Conservation (phyloP, 2,329 filamentous ascomycete genomes). For the Nectriaceae sp. region DNA sequence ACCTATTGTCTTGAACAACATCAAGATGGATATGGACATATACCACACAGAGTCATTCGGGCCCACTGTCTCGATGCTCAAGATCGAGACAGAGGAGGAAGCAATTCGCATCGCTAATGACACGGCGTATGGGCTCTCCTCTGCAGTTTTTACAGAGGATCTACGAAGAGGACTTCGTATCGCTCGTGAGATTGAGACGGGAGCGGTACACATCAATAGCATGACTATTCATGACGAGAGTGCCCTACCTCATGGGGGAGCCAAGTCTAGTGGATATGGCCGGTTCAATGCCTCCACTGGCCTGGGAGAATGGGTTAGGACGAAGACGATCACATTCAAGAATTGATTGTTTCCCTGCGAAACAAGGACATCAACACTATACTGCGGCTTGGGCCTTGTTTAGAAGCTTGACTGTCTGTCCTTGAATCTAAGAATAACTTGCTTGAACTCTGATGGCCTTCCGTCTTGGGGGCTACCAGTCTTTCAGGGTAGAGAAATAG, state of each 20-base stretch:
- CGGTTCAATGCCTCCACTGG: slow-evolving; percentile 57
- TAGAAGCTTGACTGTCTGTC: too few species aligned
- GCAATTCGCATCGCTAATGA: slow-evolving; percentile 77
- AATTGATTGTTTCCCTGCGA: slow-evolving; percentile 21
- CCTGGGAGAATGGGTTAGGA: slow-evolving; percentile 62
- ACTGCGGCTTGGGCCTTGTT: neutral
- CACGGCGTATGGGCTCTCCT: slow-evolving; percentile 74
- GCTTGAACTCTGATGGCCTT: too few species aligned
- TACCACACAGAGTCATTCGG: slow-evolving; percentile 78
- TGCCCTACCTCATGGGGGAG: slow-evolving; percentile 65
- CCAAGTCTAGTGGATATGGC: slow-evolving; percentile 65
- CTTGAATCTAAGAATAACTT: too few species aligned
- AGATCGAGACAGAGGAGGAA: slow-evolving; percentile 69
- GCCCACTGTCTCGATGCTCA: slow-evolving; percentile 68
- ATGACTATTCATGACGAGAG: slow-evolving; percentile 68
- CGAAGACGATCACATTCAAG: slow-evolving; percentile 64
- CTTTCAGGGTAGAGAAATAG: too few species aligned
- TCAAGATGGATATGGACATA: slow-evolving; percentile 68
- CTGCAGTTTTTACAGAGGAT: slow-evolving; percentile 73
- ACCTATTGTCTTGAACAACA: slow-evolving; percentile 67
- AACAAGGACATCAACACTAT: neutral
- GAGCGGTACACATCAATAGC: slow-evolving; percentile 67
- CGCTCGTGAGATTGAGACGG: slow-evolving; percentile 66
- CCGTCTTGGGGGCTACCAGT: too few species aligned
- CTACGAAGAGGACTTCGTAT: slow-evolving; percentile 59